Percentiles rank a stretch among this genome's conserved stretches.
phyloP scores from a whole-genome alignment of 257 asterid species.

The Solanum medicagineum region DNA sequence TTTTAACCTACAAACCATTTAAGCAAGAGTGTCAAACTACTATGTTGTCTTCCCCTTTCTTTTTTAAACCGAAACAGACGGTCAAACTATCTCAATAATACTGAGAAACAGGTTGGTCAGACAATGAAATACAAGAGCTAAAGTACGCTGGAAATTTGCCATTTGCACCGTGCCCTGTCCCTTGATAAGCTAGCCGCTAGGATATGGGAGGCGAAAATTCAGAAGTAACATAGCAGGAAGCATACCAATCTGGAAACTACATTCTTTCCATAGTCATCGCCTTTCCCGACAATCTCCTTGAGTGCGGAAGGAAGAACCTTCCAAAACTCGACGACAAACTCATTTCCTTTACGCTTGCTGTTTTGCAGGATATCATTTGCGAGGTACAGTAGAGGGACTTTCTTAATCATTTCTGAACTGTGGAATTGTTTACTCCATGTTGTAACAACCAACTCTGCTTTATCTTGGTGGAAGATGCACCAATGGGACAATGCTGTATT shows the following conservation, averaged over 20 bases:
- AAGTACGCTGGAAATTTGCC: background rate
- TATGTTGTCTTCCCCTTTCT: background rate
- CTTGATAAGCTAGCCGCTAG: background rate
- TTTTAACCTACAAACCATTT: conserved; percentile 40
- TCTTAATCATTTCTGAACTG: conserved; percentile 49
- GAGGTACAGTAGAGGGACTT: conserved; percentile 83
- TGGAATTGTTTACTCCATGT: conserved; percentile 89
- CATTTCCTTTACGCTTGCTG: conserved; percentile 89
- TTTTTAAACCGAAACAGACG: background rate
- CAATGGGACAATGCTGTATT: conserved; percentile 78
- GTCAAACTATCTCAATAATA: background rate
- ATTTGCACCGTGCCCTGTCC: background rate
- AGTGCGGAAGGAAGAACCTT: conserved; percentile 88
- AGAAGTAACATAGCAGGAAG: background rate
- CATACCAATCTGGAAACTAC: conserved; percentile 84
- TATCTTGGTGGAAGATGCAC: conserved; percentile 92
- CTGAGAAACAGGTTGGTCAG: background rate
- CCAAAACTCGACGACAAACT: conserved; percentile 86
- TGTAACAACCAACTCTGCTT: conserved; percentile 72
- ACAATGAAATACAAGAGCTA: background rate
- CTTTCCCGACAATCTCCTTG: conserved; percentile 49
- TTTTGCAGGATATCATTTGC: conserved; percentile 92
- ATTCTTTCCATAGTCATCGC: conserved; percentile 63
- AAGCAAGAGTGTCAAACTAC: background rate
- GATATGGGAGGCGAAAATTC: background rate